Conservation (phyloP, 2,329 filamentous ascomycete species). For the Tolypocladium ophioglossoides region DNA sequence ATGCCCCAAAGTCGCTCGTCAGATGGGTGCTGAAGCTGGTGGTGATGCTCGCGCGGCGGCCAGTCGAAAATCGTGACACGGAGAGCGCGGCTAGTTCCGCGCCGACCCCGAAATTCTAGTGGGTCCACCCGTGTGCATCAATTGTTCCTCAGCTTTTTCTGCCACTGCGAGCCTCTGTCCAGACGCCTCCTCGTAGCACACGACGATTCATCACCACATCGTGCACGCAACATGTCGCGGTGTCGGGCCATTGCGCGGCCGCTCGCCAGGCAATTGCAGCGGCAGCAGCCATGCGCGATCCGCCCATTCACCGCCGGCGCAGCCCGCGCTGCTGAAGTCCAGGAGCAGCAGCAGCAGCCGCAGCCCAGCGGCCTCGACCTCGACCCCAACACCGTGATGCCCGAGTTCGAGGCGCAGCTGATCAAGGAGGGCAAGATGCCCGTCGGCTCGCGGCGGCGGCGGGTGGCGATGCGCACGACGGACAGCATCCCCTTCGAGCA, state of each 20-base stretch:
- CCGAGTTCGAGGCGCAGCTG: constrained; percentile 49
- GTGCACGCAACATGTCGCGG: constrained; percentile 38
- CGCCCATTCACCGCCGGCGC: constrained; percentile 25
- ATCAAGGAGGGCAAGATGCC: constrained; percentile 59
- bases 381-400: constrained; percentile 60
- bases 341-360: constrained; percentile 8
- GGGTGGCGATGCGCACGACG: constrained; percentile 56
- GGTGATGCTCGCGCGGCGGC: not conserved
- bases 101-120: constrained; percentile 15
- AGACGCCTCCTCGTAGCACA: not conserved
- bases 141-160: constrained; percentile 2
- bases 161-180: not conserved
- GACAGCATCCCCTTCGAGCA: constrained; percentile 78
- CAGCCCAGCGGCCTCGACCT: constrained; percentile 31
- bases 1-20: not conserved
- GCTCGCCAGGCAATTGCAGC: constrained; percentile 40
- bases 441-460: constrained; percentile 75
- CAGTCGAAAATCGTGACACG: constrained; percentile 15
- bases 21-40: not conserved
- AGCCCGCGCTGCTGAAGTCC: constrained; percentile 17
- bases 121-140: constrained; percentile 9
- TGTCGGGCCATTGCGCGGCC: constrained; percentile 49
- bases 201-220: not conserved
- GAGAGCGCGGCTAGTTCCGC: constrained; percentile 16
- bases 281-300: constrained; percentile 24